phyloP scores from a whole-genome alignment of 2,329 filamentous ascomycete species.

The Ophiostoma piceae region DNA sequence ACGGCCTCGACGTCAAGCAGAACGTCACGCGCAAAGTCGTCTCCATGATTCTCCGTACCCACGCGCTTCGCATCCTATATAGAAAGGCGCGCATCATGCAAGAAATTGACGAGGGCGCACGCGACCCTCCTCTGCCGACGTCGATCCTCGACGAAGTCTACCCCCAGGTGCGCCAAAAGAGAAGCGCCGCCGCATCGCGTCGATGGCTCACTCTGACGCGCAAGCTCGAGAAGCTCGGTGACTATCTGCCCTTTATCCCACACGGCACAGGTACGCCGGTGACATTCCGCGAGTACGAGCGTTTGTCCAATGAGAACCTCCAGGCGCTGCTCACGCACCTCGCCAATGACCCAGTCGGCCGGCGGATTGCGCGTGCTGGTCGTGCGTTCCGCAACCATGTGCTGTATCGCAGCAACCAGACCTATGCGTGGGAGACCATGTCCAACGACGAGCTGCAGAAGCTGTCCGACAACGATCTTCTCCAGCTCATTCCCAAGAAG shows the following conservation, averaged over 20 bases:
- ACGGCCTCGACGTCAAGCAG: not conserved
- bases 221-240: conserved; percentile 4
- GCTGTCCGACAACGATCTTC: not conserved
- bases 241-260: conserved; percentile 2
- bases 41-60: conserved; percentile 3
- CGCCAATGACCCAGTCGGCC: not conserved
- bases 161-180: not conserved
- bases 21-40: not conserved
- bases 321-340: not conserved
- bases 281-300: conserved; percentile 7
- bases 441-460: not conserved
- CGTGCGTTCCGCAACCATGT: conserved; percentile 11
- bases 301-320: not conserved
- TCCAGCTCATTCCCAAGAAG: not conserved
- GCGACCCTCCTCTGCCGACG: not conserved
- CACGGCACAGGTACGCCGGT: not conserved
- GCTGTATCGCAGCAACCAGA: conserved; percentile 5
- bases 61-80: not conserved
- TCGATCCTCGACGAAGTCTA: not conserved
- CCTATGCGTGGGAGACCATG: conserved; percentile 3
- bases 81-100: not conserved
- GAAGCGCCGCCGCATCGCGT: not conserved
- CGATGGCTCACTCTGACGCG: conserved; percentile 5
- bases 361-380: not conserved
- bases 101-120: not conserved